A percentile compares a stretch with the other conserved stretches of the same genome.
Conservation (phyloP, 495 filamentous ascomycete species). For the Aspergillus indologenus region DNA sequence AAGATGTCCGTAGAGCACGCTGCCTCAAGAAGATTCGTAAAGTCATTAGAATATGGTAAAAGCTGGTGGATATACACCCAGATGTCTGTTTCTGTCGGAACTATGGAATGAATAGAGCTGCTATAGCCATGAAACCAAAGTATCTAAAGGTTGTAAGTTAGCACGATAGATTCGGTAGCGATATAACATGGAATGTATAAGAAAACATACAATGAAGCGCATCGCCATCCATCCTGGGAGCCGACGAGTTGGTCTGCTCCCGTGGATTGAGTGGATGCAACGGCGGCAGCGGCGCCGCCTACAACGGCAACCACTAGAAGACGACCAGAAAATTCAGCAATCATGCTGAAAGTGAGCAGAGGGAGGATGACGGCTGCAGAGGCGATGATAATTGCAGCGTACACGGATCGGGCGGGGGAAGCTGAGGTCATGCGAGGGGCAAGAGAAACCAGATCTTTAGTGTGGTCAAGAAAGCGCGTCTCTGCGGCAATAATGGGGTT, state of each 20-base stretch:
- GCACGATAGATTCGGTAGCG: background rate
- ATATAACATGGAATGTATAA: background rate
- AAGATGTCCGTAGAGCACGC: too few species aligned
- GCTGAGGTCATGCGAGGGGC: slow-evolving; percentile 25
- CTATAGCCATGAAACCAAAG: slow-evolving; percentile 42
- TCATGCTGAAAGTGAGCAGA: slow-evolving; percentile 55
- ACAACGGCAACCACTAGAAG: slow-evolving; percentile 49
- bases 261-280: slow-evolving; percentile 38
- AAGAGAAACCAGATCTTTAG: slow-evolving; percentile 63
- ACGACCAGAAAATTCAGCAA: slow-evolving; percentile 50
- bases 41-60: too few species aligned
- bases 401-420: slow-evolving; percentile 28
- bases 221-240: slow-evolving; percentile 42
- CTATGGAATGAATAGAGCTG: slow-evolving; percentile 41
- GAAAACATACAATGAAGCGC: slow-evolving; percentile 36
- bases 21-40: too few species aligned
- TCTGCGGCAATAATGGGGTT: slow-evolving; percentile 64
- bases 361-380: slow-evolving; percentile 56
- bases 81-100: too few species aligned
- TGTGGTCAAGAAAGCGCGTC: slow-evolving; percentile 62
- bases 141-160: slow-evolving; percentile 32
- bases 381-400: slow-evolving; percentile 50
- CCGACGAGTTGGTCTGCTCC: slow-evolving; percentile 36
- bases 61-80: too few species aligned
- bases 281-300: slow-evolving; percentile 35